Conservation (phyloP, 2,329 filamentous ascomycete species). For the Botrytis aclada region DNA sequence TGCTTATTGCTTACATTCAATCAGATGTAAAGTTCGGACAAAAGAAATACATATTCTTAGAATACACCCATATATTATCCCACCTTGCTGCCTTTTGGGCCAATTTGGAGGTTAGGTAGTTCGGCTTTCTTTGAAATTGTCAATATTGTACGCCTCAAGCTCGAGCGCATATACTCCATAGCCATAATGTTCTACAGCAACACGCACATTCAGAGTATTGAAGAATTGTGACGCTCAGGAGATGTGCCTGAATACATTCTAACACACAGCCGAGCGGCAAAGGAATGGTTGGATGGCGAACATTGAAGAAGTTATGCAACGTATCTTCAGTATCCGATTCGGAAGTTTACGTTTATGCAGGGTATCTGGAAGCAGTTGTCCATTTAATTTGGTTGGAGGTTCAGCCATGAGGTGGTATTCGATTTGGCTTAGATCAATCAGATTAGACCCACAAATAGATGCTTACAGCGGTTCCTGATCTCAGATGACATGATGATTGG, state of each 20-base stretch:
- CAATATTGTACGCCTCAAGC: neutral
- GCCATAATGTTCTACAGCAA: neutral
- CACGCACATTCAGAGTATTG: neutral
- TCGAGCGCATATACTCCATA: neutral
- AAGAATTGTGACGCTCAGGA: neutral
- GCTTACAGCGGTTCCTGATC: neutral
- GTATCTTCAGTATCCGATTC: neutral
- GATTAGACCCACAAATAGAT: slow-evolving; percentile 15
- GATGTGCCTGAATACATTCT: neutral
- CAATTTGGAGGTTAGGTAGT: neutral
- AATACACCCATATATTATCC: neutral
- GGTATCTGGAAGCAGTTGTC: neutral
- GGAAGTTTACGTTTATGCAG: slow-evolving; percentile 6
- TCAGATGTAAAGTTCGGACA: neutral
- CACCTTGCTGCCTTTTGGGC: neutral
- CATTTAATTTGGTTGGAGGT: slow-evolving; percentile 5
- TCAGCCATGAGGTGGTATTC: neutral
- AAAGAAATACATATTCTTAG: neutral
- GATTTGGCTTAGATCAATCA: neutral
- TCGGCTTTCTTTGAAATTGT: neutral
- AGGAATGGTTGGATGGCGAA: slow-evolving; percentile 3
- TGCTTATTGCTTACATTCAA: slow-evolving; percentile 13
- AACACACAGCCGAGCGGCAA: slow-evolving; percentile 12
- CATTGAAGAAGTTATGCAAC: neutral
- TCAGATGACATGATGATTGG: slow-evolving; percentile 1